These are phyloP conservation scores for Trifolium pratense DNA, from an alignment of 306 rosid genomes.

Conservation along the genomic window DNA sequence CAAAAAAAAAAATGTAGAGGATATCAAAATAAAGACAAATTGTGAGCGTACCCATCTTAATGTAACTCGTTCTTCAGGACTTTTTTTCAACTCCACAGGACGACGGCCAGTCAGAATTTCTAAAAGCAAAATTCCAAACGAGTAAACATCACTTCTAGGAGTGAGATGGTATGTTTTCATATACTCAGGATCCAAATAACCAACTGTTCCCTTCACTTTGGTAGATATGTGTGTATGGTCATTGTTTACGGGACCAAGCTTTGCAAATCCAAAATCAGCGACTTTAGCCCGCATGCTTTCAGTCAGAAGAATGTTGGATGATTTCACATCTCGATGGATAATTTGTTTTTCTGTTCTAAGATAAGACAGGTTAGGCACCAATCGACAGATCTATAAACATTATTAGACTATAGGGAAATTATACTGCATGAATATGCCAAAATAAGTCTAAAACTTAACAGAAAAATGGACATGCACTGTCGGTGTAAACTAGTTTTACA, in stretches of 20 bases:
- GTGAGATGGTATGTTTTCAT: constrained; percentile 98
- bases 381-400: constrained; percentile 22
- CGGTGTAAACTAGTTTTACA: too few species aligned
- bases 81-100: constrained; percentile 82
- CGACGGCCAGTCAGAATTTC: constrained; percentile 91
- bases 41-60: constrained; percentile 82
- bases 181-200: constrained; percentile 96
- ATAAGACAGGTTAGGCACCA: constrained; percentile 42
- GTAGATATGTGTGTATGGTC: constrained; percentile 92
- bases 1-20: background rate
- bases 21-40: constrained; percentile 27
- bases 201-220: constrained; percentile 99
- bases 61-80: constrained; percentile 78
- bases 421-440: constrained; percentile 28
- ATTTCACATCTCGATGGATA: constrained; percentile 95
- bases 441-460: background rate
- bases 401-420: constrained; percentile 21
- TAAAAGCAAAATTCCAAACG: constrained; percentile 86
- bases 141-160: constrained; percentile 92
- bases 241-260: constrained; percentile 73
- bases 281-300: constrained; percentile 98
- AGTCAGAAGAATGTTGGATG: constrained; percentile 97
- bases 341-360: constrained; percentile 78
- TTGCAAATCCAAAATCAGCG: constrained; percentile 98
- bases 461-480: too few species aligned